Evolutionary conservation across 2,329 filamentous ascomycete genomes (phyloP), one percentile per base, ranked within the genome.

Genomic region (Colletotrichum orbiculare): DNA sequence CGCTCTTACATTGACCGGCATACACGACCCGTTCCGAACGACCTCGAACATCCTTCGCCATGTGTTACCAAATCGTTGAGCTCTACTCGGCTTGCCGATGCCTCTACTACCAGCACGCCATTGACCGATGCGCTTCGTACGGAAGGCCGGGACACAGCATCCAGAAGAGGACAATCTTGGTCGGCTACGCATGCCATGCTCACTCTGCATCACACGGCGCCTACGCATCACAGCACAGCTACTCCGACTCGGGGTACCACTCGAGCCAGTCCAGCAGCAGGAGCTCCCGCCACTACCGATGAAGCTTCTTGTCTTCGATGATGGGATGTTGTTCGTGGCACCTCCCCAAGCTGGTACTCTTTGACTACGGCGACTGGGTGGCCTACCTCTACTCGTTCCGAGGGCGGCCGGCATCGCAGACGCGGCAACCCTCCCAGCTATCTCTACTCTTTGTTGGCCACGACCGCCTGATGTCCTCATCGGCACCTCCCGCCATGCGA

Each of bases 1-100:
- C 39, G 33, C 37, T 17, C 43, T 15, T 25, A 25, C 13, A 48
- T 25, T 39, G 12, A 58, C 38, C 9, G 39, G 43, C 25, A 39
- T 15, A 11, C 37, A 11, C n/a, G 25, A 35, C 37, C 41, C 9
- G 25, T 5, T 25, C 37, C 46, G 42, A 35, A 37, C 45, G 52
- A 57, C 38, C 34, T 42, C 12, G 45, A 38, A 34, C 35, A 52
- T 49, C 42, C 33, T 35, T 61, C 76, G 83, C 69, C 67, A 97
- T 97, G 94, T 97, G 94, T 75, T 94, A 93, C 74, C 92, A 94
- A 80, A 80, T 97, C 67, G 83, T 95, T 72, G 94, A 97, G 78
- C 85, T 92, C 64, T 97, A 94, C 82, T 89, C 93, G 60, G 92
- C 91, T 60, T 97, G 94, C 84, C 87, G 89, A 69, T 97, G 94